Base-by-base conservation (phyloP, 768 basidiomycete genomes). In the Suillus lakei region DNA sequence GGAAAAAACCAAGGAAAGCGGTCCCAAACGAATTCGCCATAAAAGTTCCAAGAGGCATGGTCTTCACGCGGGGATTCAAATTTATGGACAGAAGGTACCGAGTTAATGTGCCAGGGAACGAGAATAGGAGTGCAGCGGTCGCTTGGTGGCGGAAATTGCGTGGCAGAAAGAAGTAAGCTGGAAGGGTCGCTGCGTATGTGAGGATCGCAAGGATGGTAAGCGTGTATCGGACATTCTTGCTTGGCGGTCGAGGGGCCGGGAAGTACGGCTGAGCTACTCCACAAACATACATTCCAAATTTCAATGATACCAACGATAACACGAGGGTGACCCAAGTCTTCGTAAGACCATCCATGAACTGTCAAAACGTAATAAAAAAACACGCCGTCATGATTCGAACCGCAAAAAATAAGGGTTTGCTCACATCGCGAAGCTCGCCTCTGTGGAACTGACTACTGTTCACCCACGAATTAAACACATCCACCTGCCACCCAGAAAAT, bases 401-500 rank as follows among this genome's bases (percentile, higher is more conserved):
- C 18, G 18, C 23, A 21, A 23, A 28, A 41, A 30, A 59, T 12
- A 59, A 41, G 58, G 58, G 58, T 59, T 18, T 12, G 3, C 92
- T 66, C 69, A 95, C 96, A 75, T 92, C 85, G 67, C 86, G 82
- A 38, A 98, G 82, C 60, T 93, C 89, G 59, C 84, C 82, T 56
- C 91, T 85, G 62, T 82, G 74, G 55, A 82, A 84, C 12, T 80
- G 76, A 41, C 80, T 80, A 3, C 84, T 77, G 74, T 98, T 94
- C 1, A 91, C 82, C 88, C 96, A 99, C 0, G 95, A 91, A 61
- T 84, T 77, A 72, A 97, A 99, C 0, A 95, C 78, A 66, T 96
- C 93, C 12, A 93, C 74, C 77, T 98, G 94, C 98, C 98, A 99
- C 43, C 90, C 86, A 18, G 96, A 98, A 81, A 99, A 99, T 2